These are phyloP conservation scores for Beta vulgaris DNA, from an alignment of 148 eudicot genomes.

Conservation along the genomic window DNA sequence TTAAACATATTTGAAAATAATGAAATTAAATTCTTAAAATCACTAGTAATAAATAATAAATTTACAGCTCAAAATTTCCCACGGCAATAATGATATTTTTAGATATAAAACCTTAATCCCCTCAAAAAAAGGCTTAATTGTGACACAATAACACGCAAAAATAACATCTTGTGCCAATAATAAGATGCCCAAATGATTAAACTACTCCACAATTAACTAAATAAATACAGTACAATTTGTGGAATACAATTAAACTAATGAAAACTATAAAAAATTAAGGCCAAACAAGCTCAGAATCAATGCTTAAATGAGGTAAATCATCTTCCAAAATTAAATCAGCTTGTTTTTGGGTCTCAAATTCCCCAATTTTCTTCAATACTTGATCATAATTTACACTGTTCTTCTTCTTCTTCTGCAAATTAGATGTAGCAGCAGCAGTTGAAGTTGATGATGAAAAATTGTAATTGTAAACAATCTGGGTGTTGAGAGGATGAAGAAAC, in stretches of 20 bases:
- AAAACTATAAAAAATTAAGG: slow-evolving; percentile 2
- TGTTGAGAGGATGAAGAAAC: slow-evolving; percentile 28
- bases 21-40: no score
- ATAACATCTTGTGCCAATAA: neutral
- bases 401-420: neutral
- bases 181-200: neutral
- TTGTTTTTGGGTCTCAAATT: neutral
- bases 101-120: no score
- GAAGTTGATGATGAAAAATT: neutral
- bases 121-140: neutral
- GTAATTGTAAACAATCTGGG: slow-evolving; percentile 15
- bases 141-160: neutral
- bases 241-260: neutral
- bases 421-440: neutral
- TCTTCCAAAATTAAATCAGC: neutral
- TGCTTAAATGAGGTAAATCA: slow-evolving; percentile 19
- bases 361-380: neutral
- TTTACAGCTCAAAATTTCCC: no score
- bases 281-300: slow-evolving; percentile 35
- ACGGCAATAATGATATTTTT: no score
- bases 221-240: neutral
- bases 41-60: no score
- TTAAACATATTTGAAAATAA: no score
- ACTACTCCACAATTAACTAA: neutral
- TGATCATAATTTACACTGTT: neutral